Conservation (phyloP, 768 basidiomycete genomes). For the Tricholoma furcatifolium region DNA sequence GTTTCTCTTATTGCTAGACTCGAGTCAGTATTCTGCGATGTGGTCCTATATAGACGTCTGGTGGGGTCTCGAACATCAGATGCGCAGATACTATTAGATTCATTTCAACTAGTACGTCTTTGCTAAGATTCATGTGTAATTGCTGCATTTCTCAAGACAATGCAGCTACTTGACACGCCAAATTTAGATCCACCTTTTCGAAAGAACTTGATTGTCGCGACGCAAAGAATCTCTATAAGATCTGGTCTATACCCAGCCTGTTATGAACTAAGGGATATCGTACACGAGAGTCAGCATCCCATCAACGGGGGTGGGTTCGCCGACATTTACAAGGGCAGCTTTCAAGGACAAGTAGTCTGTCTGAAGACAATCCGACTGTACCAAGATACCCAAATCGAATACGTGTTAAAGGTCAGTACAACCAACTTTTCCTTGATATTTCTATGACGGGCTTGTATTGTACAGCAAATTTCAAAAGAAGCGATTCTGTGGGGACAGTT, state of each 20-base stretch:
- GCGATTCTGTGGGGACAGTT: conserved; percentile 5
- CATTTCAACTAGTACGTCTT: background rate
- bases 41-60: background rate
- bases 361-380: background rate
- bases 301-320: background rate
- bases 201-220: background rate
- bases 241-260: background rate
- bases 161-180: background rate
- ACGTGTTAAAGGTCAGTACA: background rate
- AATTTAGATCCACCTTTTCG: background rate
- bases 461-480: background rate
- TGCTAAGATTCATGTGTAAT: background rate
- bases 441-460: background rate
- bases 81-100: background rate
- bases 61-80: background rate
- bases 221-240: background rate
- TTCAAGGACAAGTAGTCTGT: background rate
- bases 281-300: background rate
- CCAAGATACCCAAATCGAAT: background rate
- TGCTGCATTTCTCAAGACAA: background rate
- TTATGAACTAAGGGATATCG: background rate
- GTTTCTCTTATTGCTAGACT: background rate
- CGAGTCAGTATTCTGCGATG: background rate
- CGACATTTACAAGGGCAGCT: background rate
- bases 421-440: background rate